phyloP scores from a whole-genome alignment of 1,284 basidiomycete genomes.

The Cryptococcus wingfieldii region DNA sequence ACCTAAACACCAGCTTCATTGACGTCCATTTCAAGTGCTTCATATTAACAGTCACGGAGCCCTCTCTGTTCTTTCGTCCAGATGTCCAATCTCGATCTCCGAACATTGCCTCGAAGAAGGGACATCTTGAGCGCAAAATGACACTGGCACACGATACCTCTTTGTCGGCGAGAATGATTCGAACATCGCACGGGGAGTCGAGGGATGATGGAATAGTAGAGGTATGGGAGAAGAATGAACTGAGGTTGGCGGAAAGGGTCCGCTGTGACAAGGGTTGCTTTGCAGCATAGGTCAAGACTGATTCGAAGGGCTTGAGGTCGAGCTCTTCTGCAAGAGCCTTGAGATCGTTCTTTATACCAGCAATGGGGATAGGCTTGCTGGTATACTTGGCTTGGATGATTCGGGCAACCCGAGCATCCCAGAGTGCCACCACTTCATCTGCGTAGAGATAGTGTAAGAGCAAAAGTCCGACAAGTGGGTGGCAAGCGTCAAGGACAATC shows the following conservation, averaged over 20 bases:
- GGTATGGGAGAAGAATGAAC: conserved; percentile 45
- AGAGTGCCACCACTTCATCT: conserved; percentile 74
- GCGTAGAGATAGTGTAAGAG: conserved; percentile 83
- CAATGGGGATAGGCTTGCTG: conserved; percentile 50
- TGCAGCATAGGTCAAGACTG: conserved; percentile 36
- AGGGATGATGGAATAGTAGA: conserved; percentile 23
- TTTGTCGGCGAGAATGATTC: conserved; percentile 69
- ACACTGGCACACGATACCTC: conserved; percentile 67
- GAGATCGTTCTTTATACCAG: conserved; percentile 63
- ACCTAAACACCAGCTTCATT: conserved; percentile 71
- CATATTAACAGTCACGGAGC: conserved; percentile 63
- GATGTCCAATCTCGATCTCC: conserved; percentile 76
- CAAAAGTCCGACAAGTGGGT: conserved; percentile 63
- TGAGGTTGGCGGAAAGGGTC: conserved; percentile 42
- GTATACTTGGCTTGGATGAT: conserved; percentile 53
- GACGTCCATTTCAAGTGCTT: conserved; percentile 69
- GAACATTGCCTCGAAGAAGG: conserved; percentile 84
- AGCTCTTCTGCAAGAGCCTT: conserved; percentile 57
- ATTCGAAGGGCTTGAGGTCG: conserved; percentile 39
- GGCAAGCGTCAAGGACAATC: conserved; percentile 28
- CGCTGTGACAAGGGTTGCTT: conserved; percentile 35
- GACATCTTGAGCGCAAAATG: conserved; percentile 74
- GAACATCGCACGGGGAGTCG: conserved; percentile 57
- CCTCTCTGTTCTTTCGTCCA: conserved; percentile 54
- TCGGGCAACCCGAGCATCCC: conserved; percentile 70